Base-by-base conservation (phyloP, 2,329 filamentous ascomycete genomes). In the Epichloe sylvatica region DNA sequence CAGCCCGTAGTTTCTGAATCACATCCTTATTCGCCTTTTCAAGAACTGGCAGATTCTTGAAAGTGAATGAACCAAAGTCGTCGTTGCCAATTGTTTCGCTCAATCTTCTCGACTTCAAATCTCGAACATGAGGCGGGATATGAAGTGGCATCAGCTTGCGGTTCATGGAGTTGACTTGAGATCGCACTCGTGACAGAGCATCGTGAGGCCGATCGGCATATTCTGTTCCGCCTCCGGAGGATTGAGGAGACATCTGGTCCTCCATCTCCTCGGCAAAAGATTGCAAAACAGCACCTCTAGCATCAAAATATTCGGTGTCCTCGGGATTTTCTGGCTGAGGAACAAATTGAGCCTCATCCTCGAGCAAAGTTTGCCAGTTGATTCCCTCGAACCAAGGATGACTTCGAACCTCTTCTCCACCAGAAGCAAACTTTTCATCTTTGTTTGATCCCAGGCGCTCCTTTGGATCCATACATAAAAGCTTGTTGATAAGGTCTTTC, bases 11-110 rank as follows among this genome's bases (percentile, higher is more conserved):
- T 64, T 97, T 97, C 60, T 97, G 90, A 34, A 98, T 95, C 33
- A 97, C 89, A 60, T 98, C 92, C 64, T 98, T 98, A 68, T 98
- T 98, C 49, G 92, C 92, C 66, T 96, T 97, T 60, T 97, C 92
- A 17, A 98, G 74, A 19, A 97, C 91, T 0, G 91, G 90, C 45
- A 98, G 70, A 59, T 98, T 98, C 70, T 98, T 98, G 74, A 95
- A 98, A 38, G 88, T 81, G 66, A 98, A 98, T 54, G 81, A 89
- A 34, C 92, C 92, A 71, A 98, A 98, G 63, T 98, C 94, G 64
- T 98, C 92, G 0, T 83, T 77, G 34, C 81, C 78, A 15, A 91
- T 81, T 1, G 92, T 92, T 65, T 98, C 92, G 64, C 91, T 97
- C 38, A 97, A 74, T 57, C 92, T 78, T 55, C 92, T 80, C 57